Conservation (phyloP, 768 basidiomycete genomes). For the Leccinum uliginosum region DNA sequence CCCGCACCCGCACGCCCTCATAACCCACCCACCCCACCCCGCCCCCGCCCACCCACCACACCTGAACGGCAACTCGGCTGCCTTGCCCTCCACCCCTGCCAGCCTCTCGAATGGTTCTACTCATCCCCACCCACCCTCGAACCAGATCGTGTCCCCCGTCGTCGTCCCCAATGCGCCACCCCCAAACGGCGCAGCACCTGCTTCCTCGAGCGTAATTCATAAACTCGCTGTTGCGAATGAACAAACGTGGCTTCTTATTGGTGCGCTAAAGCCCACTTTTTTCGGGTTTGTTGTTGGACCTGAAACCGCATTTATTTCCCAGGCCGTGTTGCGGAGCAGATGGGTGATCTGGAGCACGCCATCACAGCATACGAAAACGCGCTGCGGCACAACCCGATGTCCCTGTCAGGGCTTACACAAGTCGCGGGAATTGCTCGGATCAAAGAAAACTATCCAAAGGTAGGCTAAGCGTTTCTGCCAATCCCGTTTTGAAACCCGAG, state of each 20-base stretch:
- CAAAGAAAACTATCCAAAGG: constrained; percentile 97
- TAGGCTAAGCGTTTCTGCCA: constrained; percentile 37
- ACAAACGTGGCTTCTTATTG: constrained; percentile 93
- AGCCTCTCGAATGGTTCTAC: constrained; percentile 39
- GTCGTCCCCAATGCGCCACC: constrained; percentile 33
- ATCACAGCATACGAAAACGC: constrained; percentile 92
- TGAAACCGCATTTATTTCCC: constrained; percentile 27
- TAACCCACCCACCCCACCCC: constrained; percentile 39
- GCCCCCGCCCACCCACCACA: constrained; percentile 37
- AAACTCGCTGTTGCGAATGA: constrained; percentile 86
- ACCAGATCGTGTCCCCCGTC: constrained; percentile 45
- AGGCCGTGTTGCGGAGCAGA: constrained; percentile 95
- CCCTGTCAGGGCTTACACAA: constrained; percentile 85
- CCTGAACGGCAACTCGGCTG: constrained; percentile 45
- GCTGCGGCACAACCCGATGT: constrained; percentile 90
- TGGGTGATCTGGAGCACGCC: constrained; percentile 91
- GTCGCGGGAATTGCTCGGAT: constrained; percentile 96
- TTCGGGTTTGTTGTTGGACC: not conserved
- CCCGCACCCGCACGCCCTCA: constrained; percentile 39
- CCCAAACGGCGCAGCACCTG: constrained; percentile 21
- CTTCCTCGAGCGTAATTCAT: constrained; percentile 49
- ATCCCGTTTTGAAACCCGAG: constrained; percentile 29
- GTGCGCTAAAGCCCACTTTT: constrained; percentile 34
- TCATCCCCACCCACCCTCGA: constrained; percentile 33
- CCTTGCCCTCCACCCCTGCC: constrained; percentile 45